Evolutionary conservation across 768 basidiomycete genomes (phyloP).

Genomic region (Suillus decipiens): DNA sequence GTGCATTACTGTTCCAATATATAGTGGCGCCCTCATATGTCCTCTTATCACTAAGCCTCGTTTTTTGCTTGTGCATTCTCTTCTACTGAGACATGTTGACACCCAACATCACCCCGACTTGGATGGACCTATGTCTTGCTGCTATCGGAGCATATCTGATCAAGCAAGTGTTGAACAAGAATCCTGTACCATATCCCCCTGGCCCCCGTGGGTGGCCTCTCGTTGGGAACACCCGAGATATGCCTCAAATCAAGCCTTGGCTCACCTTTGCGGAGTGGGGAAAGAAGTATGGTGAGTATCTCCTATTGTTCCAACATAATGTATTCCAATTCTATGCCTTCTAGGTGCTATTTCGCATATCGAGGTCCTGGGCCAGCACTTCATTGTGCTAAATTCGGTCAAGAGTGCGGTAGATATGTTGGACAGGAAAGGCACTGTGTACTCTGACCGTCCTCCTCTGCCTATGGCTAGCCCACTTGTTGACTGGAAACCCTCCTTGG

Average conservation of each 20-base stretch:
- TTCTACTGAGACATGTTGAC: too few relatives aligned
- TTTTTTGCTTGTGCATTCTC: too few relatives aligned
- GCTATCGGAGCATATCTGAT: too few relatives aligned
- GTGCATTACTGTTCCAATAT: too few relatives aligned
- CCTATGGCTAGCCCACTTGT: conserved; percentile 40
- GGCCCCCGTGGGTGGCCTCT: too few relatives aligned
- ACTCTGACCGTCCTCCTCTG: conserved; percentile 62
- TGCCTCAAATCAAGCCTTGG: conserved; percentile 49
- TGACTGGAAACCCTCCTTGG: conserved; percentile 35
- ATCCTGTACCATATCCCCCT: too few relatives aligned
- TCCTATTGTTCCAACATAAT: background rate
- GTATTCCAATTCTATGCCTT: background rate
- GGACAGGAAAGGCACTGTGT: conserved; percentile 65
- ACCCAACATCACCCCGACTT: too few relatives aligned
- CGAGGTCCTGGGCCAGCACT: conserved; percentile 58
- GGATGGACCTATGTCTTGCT: too few relatives aligned
- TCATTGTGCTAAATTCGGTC: conserved; percentile 56
- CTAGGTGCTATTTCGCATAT: conserved; percentile 62
- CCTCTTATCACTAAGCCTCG: too few relatives aligned
- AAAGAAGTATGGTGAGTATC: conserved; percentile 40
- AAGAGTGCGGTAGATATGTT: conserved; percentile 55
- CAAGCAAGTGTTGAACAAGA: too few relatives aligned
- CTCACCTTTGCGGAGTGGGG: conserved; percentile 48
- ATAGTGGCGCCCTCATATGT: too few relatives aligned
- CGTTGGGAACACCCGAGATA: conserved; percentile 30